phyloP scores from a whole-genome alignment of 2,329 filamentous ascomycete genomes.

The Paraconiothyrium sp. region DNA sequence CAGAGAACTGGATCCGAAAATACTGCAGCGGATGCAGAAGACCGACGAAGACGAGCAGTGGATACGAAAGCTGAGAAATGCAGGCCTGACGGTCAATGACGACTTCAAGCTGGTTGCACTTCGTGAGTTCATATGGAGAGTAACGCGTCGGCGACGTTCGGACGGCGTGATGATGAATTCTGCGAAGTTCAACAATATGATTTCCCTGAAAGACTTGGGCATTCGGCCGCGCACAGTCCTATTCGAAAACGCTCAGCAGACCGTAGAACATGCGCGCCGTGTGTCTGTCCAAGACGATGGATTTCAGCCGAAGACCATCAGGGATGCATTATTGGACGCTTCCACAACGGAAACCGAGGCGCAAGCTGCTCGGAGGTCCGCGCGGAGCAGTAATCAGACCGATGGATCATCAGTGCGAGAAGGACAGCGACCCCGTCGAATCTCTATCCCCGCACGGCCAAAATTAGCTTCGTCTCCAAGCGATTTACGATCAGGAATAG shows the following conservation, averaged over 20 bases:
- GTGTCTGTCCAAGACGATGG: conserved; percentile 46
- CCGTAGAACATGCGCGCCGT: conserved; percentile 52
- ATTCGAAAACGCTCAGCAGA: conserved; percentile 71
- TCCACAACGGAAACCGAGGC: conserved; percentile 85
- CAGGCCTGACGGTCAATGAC: conserved; percentile 83
- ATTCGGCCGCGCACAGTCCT: conserved; percentile 89
- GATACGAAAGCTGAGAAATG: conserved; percentile 83
- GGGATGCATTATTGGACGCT: conserved; percentile 90
- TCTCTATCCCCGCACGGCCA: conserved; percentile 35
- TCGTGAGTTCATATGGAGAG: conserved; percentile 89
- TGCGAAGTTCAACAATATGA: conserved; percentile 71
- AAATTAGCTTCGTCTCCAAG: conserved; percentile 28
- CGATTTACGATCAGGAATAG: conserved; percentile 26
- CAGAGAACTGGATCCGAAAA: conserved; percentile 65
- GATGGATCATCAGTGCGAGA: conserved; percentile 44
- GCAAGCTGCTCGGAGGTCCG: conserved; percentile 56
- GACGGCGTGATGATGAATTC: conserved; percentile 54
- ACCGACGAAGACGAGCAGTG: conserved; percentile 96
- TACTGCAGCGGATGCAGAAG: conserved; percentile 71
- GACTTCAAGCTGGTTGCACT: conserved; percentile 89
- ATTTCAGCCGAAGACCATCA: conserved; percentile 75
- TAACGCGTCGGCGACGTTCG: conserved; percentile 75
- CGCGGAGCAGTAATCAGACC: conserved; percentile 52
- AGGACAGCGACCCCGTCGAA: conserved; percentile 31
- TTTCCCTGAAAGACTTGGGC: conserved; percentile 77